These are phyloP conservation scores for Nectriaceae sp. DNA, from an alignment of 2,329 filamentous ascomycete species.

Conservation along the genomic window DNA sequence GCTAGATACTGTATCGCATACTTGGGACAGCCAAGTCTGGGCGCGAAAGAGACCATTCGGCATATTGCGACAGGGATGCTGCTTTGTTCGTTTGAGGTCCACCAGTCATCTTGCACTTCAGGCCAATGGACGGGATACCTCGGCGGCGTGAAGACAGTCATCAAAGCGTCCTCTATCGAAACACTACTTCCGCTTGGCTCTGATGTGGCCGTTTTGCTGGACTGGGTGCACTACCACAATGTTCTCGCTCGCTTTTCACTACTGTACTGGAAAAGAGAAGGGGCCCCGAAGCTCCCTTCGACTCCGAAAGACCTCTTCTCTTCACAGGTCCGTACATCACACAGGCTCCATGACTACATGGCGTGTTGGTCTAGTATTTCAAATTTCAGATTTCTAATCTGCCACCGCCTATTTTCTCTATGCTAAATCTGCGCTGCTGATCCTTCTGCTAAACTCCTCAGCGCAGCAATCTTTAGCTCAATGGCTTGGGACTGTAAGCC, in stretches of 20 bases:
- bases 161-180: neutral
- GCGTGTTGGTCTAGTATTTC: neutral
- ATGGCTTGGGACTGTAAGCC: slow-evolving; percentile 24
- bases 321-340: neutral
- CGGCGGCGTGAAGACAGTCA: neutral
- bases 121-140: neutral
- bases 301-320: neutral
- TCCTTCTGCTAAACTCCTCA: slow-evolving; percentile 22
- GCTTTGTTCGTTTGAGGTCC: neutral
- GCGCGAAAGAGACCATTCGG: neutral
- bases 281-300: neutral
- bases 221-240: slow-evolving; percentile 9
- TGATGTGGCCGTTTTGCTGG: slow-evolving; percentile 1
- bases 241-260: slow-evolving; percentile 1
- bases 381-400: neutral
- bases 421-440: slow-evolving; percentile 10
- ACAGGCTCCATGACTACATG: neutral
- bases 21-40: neutral
- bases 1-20: neutral
- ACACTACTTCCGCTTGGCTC: neutral
- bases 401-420: neutral
- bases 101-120: neutral
- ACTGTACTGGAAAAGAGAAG: slow-evolving; percentile 1
- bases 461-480: slow-evolving; percentile 26
- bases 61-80: slow-evolving; percentile 1